Evolutionary conservation across 2,329 filamentous ascomycete species (phyloP).

Genomic region (Fusarium scirpi): DNA sequence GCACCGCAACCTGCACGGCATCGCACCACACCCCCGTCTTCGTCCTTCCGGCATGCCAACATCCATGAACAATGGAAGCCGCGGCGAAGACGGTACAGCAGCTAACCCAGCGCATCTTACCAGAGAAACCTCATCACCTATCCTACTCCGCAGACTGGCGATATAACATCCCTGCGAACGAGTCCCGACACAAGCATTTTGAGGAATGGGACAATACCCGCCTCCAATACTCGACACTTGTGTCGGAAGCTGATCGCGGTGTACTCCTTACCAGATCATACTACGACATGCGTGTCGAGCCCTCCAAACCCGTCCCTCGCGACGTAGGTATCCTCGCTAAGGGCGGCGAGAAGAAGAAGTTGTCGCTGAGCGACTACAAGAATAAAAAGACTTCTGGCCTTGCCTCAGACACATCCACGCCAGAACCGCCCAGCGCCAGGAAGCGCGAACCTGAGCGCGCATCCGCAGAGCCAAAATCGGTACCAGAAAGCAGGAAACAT

Average conservation of each 20-base stretch:
- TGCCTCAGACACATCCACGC: conserved; percentile 54
- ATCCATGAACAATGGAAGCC: conserved; percentile 67
- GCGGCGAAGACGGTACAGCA: conserved; percentile 67
- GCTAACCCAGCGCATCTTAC: conserved; percentile 65
- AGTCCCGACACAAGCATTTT: conserved; percentile 50
- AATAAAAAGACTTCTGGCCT: conserved; percentile 61
- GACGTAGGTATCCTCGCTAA: conserved; percentile 56
- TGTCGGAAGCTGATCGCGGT: conserved; percentile 69
- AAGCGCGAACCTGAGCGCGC: conserved; percentile 51
- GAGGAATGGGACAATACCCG: conserved; percentile 64
- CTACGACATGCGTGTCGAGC: conserved; percentile 68
- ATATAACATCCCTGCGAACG: conserved; percentile 59
- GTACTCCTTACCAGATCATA: conserved; percentile 67
- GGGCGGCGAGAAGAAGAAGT: conserved; percentile 64
- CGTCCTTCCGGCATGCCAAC: conserved; percentile 53
- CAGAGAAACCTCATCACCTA: conserved; percentile 65
- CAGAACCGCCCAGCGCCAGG: conserved; percentile 51
- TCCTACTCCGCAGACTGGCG: conserved; percentile 62
- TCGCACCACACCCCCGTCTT: conserved; percentile 43
- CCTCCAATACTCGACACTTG: conserved; percentile 68
- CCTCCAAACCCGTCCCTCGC: conserved; percentile 54
- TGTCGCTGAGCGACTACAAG: conserved; percentile 70
- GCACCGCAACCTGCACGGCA: conserved; percentile 10
- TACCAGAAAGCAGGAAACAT: conserved; percentile 40
- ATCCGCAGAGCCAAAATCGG: conserved; percentile 39